These are phyloP conservation scores for Microbotryum violaceum DNA, from an alignment of 1,284 basidiomycete genomes.

Conservation along the genomic window DNA sequence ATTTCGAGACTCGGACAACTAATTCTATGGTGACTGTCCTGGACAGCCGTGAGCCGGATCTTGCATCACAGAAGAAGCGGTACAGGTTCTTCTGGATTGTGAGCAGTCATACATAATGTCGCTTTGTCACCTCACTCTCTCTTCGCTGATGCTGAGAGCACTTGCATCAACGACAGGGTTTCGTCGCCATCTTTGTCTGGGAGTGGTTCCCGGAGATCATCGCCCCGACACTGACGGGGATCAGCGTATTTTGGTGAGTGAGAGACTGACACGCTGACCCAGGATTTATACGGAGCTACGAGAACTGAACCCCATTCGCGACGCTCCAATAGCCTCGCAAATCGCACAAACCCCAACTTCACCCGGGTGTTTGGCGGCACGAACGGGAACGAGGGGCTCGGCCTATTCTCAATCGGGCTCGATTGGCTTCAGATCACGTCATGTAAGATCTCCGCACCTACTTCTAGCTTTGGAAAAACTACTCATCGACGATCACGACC, in stretches of 20 bases:
- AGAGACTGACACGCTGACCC: conserved; percentile 2
- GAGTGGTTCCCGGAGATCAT: conserved; percentile 34
- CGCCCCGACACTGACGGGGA: conserved; percentile 46
- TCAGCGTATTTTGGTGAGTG: conserved; percentile 50
- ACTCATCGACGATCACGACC: conserved; percentile 40
- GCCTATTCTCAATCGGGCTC: conserved; percentile 50
- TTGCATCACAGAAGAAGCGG: conserved; percentile 28
- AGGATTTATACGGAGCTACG: no score
- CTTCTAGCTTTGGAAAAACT: background rate
- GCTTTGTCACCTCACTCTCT: no score
- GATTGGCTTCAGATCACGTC: conserved; percentile 56
- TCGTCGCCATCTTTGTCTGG: conserved; percentile 51
- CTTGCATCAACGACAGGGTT: conserved; percentile 27
- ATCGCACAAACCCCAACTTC: conserved; percentile 44
- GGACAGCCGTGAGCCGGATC: background rate
- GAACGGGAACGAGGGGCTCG: conserved; percentile 52
- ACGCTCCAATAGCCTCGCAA: conserved; percentile 40
- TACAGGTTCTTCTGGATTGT: conserved; percentile 53
- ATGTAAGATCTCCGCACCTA: conserved; percentile 26
- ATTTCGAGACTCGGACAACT: background rate
- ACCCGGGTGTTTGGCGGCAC: conserved; percentile 49
- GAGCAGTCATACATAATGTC: background rate
- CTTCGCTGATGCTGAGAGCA: no score
- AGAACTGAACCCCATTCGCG: no score
- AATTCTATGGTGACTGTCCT: background rate